phyloP scores from a whole-genome alignment of 2,329 filamentous ascomycete species.

The Teratosphaeria gauchensis region DNA sequence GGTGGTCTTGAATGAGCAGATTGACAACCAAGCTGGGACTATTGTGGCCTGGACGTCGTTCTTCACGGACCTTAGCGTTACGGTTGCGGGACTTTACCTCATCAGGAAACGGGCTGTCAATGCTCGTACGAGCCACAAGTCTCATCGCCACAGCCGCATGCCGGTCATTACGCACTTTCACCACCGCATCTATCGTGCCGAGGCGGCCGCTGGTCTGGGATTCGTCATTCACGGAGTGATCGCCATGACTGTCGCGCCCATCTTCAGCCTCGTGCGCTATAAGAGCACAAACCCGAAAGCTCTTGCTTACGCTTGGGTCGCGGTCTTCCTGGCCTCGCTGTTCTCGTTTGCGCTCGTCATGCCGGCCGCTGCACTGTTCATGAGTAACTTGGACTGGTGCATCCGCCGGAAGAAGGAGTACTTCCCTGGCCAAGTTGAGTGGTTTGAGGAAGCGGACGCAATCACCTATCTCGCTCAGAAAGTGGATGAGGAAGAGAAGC shows the following conservation, averaged over 20 bases:
- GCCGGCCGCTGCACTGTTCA: constrained; percentile 9
- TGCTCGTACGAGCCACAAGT: not conserved
- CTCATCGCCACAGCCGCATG: not conserved
- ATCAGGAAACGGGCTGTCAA: constrained; percentile 1
- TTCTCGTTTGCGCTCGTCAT: constrained; percentile 7
- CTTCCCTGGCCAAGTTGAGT: constrained; percentile 8
- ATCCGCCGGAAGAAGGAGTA: constrained; percentile 5
- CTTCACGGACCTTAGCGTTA: constrained; percentile 6
- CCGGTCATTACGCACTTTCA: not conserved
- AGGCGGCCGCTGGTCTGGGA: constrained; percentile 8
- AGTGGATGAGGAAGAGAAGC: not conserved
- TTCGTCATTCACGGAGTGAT: constrained; percentile 6
- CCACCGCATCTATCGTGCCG: constrained; percentile 6
- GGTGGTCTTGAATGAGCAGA: constrained; percentile 3
- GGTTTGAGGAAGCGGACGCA: constrained; percentile 3
- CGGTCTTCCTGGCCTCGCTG: constrained; percentile 7
- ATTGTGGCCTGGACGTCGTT: constrained; percentile 9
- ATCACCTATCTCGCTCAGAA: not conserved
- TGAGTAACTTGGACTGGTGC: constrained; percentile 8
- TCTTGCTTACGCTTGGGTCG: constrained; percentile 7
- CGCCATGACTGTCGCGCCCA: constrained; percentile 6
- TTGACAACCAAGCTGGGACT: constrained; percentile 7
- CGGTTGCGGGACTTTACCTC: constrained; percentile 5
- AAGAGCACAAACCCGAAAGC: constrained; percentile 3
- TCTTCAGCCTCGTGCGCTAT: constrained; percentile 7